Evolutionary conservation across 306 rosid genomes (phyloP), one percentile per base, ranked within the genome.

Genomic region (Acmispon strigosus): DNA sequence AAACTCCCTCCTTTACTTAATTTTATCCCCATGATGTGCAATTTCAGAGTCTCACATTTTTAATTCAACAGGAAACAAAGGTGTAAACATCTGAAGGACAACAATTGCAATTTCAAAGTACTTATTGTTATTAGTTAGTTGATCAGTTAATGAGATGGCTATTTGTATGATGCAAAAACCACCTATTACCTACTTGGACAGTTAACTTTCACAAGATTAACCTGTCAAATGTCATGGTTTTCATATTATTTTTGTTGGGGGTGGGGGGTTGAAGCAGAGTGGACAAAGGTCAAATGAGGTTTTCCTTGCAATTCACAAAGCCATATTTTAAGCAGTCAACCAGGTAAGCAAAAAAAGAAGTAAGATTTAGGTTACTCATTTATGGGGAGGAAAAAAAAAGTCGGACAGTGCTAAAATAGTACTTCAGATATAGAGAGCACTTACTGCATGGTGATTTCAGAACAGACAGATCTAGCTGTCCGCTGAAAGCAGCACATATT

Each of bases 401-500:
- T 13, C 11, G 17, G 42, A 60, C 49, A 16, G 8, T 6, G 22
- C 67, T 59, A 71, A 50, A 22, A 49, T 45, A 66, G 56, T 60
- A 79, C 66, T 39, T 50, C 57, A 68, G 41, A 73, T 49, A 44
- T 63, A 17, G 59, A 45, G 11, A 71, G 71, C 51, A 76, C 85
- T 82, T 74, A 90, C 98, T 77, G 39, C 94, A 85, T 54, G 96
- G 92, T 56, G 93, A 81, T 72, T 72, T 84, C 67, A 93, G 81
- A 64, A 78, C 69, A 54, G 92, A 86, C 49, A 48, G 82, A 79
- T 93, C 96, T 53, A 93, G 78, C 79, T 75, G 74, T 62, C 96
- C 98, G 63, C 86, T 79, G 45, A 93, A 82, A 78, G 89, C 81
- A 36, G 94, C 88, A 82, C 68, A 74, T 69, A 88, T 72, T 72